A percentile compares a stretch with the other conserved stretches of the same genome.
Conservation (phyloP, 148 eudicot genomes). For the Suaeda aralocaspica region DNA sequence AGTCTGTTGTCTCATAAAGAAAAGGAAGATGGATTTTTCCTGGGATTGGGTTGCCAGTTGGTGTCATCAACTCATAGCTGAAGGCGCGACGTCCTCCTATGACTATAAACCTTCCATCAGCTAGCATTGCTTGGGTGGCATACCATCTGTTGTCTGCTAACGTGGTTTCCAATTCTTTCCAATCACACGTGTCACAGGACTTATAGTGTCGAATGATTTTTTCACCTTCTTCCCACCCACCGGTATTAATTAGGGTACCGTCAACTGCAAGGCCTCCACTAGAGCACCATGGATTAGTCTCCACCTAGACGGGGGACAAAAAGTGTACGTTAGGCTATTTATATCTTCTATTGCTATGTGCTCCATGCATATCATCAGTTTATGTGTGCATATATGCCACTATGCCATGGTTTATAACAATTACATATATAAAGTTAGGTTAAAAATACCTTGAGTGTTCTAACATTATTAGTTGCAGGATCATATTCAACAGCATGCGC, state of each 20-base stretch:
- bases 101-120: slow-evolving; percentile 45
- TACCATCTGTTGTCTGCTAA: slow-evolving; percentile 58
- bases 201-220: slow-evolving; percentile 34
- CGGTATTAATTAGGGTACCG: slow-evolving; percentile 60
- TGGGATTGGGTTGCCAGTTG: slow-evolving; percentile 25
- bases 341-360: background rate
- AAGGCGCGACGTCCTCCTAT: slow-evolving; percentile 65
- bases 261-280: slow-evolving; percentile 56
- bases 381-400: no score
- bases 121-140: slow-evolving; percentile 46
- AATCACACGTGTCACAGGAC: slow-evolving; percentile 35
- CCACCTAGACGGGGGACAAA: slow-evolving; percentile 31
- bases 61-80: slow-evolving; percentile 55
- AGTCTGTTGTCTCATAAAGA: slow-evolving; percentile 45
- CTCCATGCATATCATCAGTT: background rate
- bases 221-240: slow-evolving; percentile 54
- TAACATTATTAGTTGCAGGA: slow-evolving; percentile 26
- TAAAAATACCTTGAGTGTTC: slow-evolving; percentile 53
- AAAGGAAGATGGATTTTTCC: slow-evolving; percentile 38
- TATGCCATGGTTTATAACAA: background rate
- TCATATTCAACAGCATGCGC: slow-evolving; percentile 71
- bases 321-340: background rate
- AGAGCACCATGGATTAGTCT: slow-evolving; percentile 78
- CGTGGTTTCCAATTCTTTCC: slow-evolving; percentile 26
- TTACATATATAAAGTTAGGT: no score